A percentile compares a stretch with the other conserved stretches of the same genome.
Conservation (phyloP, 805 yeast species). For the Sporopachydermia lactativora region DNA sequence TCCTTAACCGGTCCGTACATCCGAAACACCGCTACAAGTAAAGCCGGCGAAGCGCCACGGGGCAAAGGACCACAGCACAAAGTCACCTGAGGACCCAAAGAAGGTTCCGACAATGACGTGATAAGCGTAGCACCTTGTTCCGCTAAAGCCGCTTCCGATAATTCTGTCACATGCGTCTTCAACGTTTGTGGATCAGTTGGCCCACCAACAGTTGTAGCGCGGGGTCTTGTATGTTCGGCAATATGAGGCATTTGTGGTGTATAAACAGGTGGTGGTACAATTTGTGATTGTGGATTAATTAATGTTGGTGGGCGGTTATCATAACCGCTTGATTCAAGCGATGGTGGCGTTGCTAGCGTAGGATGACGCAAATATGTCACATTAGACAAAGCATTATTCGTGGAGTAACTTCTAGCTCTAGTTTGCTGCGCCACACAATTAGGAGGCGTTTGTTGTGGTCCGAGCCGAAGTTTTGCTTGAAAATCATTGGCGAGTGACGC, state of each 20-base stretch:
- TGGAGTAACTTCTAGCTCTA: conserved; percentile 1
- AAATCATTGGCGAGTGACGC: not conserved
- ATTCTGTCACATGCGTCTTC: too few relatives aligned
- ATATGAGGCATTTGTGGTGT: not conserved
- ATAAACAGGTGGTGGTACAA: not conserved
- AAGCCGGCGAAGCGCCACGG: not conserved
- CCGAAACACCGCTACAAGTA: not conserved
- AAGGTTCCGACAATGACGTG: conserved; percentile 1
- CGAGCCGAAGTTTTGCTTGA: not conserved
- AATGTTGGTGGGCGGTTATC: not conserved
- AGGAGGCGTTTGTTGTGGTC: not conserved
- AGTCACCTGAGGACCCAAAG: conserved; percentile 1
- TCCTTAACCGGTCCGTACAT: not conserved
- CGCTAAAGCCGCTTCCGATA: not conserved
- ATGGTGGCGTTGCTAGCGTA: not conserved
- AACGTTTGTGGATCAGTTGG: not conserved
- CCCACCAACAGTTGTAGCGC: conserved; percentile 2
- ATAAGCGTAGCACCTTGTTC: not conserved
- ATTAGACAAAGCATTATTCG: conserved; percentile 3
- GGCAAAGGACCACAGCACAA: not conserved
- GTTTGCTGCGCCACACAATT: not conserved
- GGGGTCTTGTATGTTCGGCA: not conserved
- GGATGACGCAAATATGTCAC: not conserved
- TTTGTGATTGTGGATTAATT: not conserved
- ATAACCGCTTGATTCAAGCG: not conserved